Base-by-base conservation (phyloP, 73 alveolate genomes). In the Paramecium octaurelia region DNA sequence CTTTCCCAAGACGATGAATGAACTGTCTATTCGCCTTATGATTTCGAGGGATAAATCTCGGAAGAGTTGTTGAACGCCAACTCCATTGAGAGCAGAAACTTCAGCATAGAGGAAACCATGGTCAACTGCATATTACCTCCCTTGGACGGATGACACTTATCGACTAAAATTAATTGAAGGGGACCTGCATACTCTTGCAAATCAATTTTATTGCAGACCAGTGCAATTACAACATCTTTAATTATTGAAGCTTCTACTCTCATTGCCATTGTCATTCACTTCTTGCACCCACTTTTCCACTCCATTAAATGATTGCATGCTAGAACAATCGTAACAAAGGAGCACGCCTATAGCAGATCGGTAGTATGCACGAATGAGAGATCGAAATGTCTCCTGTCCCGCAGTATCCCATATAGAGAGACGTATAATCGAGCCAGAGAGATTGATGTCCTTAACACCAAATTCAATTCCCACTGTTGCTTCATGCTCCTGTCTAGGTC, bases 331-430 rank as follows among this genome's bases (percentile, higher is more conserved):
- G 38, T 75, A 75, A 34, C 58, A 35, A 16, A 75, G 88, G 24
- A 75, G 24, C 88, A 75, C 88, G 1, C 88, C 88, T 35, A 75
- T 75, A 38, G 88, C 88, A 21, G 88, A 75, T 64, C 84, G 42
- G 24, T 64, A 64, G 48, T 64, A 64, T 64, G 84, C 84, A 31
- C 84, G 84, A 64, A 64, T 64, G 29, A 64, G 84, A 34, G 96
- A 64, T 93, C 90, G 70, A 43, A 92, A 93, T 40, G 92, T 90
- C 54, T 93, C 96, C 48, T 93, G 85, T 11, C 96, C 96, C 6
- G 96, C 96, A 5, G 96, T 93, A 34, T 93, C 96, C 96, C 96
- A 93, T 31, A 64, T 34, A 23, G 84, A 64, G 1, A 64, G 46
- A 64, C 84, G 84, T 27, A 64, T 64, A 27, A 64, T 31, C n/a